Conservation (phyloP, 2,329 filamentous ascomycete species). For the Colletotrichum eremochloae region DNA sequence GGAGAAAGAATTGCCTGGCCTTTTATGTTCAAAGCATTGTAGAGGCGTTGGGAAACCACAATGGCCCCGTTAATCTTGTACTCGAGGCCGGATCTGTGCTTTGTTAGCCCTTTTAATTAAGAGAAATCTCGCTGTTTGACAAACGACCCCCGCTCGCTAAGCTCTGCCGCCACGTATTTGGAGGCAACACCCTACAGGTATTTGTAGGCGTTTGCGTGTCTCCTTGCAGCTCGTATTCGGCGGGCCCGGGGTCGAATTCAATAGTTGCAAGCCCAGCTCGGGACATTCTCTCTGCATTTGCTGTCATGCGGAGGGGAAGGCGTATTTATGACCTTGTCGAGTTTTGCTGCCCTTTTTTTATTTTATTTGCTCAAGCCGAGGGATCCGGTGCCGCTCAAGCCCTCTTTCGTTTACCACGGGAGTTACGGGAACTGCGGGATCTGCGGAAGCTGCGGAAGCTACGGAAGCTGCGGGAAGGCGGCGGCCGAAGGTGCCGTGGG, state of each 20-base stretch:
- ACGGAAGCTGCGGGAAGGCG: neutral
- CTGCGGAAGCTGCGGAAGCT: neutral
- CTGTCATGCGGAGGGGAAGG: neutral
- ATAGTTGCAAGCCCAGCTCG: neutral
- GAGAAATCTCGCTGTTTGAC: conserved; percentile 11
- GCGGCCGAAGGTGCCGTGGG: conserved; percentile 19
- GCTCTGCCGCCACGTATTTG: neutral
- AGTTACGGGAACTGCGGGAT: neutral
- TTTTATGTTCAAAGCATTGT: conserved; percentile 35
- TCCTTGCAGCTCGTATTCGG: neutral
- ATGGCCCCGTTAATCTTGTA: conserved; percentile 11
- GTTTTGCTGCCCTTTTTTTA: neutral
- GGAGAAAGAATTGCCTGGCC: neutral
- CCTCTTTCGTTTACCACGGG: neutral
- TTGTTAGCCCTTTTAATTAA: conserved; percentile 33
- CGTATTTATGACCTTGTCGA: no score
- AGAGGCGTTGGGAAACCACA: conserved; percentile 35
- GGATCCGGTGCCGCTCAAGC: conserved; percentile 4
- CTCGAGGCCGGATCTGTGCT: neutral
- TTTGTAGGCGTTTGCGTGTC: neutral
- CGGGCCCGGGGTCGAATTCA: neutral
- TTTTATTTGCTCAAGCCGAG: conserved; percentile 21
- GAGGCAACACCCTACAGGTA: neutral
- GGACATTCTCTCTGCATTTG: neutral
- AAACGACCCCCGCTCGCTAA: neutral